Evolutionary conservation across 495 filamentous ascomycete genomes (phyloP).

Genomic region (Aspergillus carlsbadensis): DNA sequence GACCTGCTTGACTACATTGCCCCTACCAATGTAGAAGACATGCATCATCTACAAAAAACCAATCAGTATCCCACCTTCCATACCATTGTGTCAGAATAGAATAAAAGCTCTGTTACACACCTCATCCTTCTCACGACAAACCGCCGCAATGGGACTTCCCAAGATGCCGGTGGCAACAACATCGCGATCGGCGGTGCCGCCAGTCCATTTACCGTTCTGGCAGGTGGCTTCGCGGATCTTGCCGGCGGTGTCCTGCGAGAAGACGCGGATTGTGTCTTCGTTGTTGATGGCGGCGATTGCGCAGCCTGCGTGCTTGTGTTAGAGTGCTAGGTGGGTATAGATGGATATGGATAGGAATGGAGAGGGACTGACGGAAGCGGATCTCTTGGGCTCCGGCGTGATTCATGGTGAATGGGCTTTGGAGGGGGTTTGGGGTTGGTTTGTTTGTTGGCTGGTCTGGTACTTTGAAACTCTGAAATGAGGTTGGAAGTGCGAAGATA

Average conservation of each 20-base stretch:
- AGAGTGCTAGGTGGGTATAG: no score
- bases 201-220: constrained; percentile 1
- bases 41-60: background rate
- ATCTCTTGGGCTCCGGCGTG: no score
- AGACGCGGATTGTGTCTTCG: background rate
- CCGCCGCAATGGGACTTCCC: constrained; percentile 1
- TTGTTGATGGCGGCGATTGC: background rate
- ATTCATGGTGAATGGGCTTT: no score
- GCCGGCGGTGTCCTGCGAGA: constrained; percentile 1
- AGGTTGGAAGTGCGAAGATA: no score
- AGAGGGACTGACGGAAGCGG: no score
- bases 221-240: background rate
- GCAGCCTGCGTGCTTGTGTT: constrained; percentile 2
- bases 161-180: background rate
- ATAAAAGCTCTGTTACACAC: no score
- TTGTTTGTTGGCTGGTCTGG: no score
- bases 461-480: no score
- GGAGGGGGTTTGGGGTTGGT: no score
- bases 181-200: background rate
- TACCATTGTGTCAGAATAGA: no score
- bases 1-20: background rate
- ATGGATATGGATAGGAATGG: no score
- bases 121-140: background rate
- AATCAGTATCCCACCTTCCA: no score
- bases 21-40: background rate